Evolutionary conservation across 208 protist species (phyloP), one percentile per base, ranked within the genome.

Genomic region (Willaertia magna): DNA sequence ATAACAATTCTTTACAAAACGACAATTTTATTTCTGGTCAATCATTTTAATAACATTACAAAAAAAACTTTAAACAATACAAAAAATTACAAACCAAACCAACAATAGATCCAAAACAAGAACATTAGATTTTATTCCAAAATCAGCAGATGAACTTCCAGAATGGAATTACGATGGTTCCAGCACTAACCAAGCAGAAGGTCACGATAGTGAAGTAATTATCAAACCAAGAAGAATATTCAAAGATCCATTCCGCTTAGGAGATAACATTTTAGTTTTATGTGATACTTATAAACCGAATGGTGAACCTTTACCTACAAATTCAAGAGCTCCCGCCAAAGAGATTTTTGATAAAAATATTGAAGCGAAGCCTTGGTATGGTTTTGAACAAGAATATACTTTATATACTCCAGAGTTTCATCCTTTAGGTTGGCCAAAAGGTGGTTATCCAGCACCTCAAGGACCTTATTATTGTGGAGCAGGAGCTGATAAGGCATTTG

Each of bases 81-180:
- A 82, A 52, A 82, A 52, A 82, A n/a, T 82, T 82, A 76, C 26
- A 82, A 52, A n/a, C 26, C 26, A n/a, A n/a, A n/a, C n/a, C 52
- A 59, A 4, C 26, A 3, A 82, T n/a, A 82, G 61, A 78, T 67
- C n/a, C 43, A 85, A 78, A 30, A 61, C 47, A 40, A 52, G 82
- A 42, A 49, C 44, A 67, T 59, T 75, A 14, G 82, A 47, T 49
- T 40, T 34, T 49, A 12, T 30, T 30, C 88, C 89, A 51, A 88
- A 42, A 39, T 74, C 16, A 11, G 55, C 86, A 34, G 87, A 87
- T 30, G 88, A 94, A 0, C 91, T 98, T 44, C 95, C 96, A 14
- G 89, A 96, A n/a, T 98, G 96, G 96, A 99, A 98, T 90, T 99
- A 96, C 88, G 96, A 99, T 86, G 97, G 97, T 74, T 98, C 96